Evolutionary conservation across 2,329 filamentous ascomycete species (phyloP), one percentile per base, ranked within the genome.

Genomic region (Pseudocercospora eumusae): DNA sequence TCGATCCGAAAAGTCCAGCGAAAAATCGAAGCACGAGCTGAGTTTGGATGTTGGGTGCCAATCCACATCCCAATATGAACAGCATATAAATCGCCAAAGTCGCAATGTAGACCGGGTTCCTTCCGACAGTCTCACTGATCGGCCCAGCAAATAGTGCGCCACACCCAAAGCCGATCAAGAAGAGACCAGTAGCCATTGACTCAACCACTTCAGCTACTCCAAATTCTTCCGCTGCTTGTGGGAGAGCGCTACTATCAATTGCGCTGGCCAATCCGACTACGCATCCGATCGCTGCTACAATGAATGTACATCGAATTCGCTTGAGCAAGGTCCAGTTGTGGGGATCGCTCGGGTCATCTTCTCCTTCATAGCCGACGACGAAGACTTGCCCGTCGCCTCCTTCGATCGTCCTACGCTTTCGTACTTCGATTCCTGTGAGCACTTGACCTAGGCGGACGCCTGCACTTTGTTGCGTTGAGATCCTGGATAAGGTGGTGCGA

Each of bases 201-300:
- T 80, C 83, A 0, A 79, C 79, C 3, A 84, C 79, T 42, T 83
- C 75, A 25, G 78, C 79, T 0, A 84, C 82, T 0, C 77, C 75
- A 49, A 84, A 81, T 0, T 79, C 78, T 20, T 65, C 66, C 0
- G 78, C 75, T 0, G 80, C 82, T 63, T 82, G 77, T 0, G 75
- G 74, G 0, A 83, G 64, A 0, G 81, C 80, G 0, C 77, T 77
- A 0, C 81, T 80, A 59, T 85, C 82, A 44, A 86, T 84, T 0
- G 82, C 80, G 3, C 80, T 82, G 0, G 83, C 82, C 0, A 80
- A 75, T 3, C 79, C 79, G 0, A 85, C 82, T 0, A 82, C 77
- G 27, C 82, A 79, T 0, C 77, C 82, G 28, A 87, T 82, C 2
- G 64, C 58, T 1, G 74, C 71, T 7, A 78, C 71, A 45, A 74